Evolutionary conservation across 805 yeast species (phyloP).

Genomic region (Zygotorulaspora florentina): DNA sequence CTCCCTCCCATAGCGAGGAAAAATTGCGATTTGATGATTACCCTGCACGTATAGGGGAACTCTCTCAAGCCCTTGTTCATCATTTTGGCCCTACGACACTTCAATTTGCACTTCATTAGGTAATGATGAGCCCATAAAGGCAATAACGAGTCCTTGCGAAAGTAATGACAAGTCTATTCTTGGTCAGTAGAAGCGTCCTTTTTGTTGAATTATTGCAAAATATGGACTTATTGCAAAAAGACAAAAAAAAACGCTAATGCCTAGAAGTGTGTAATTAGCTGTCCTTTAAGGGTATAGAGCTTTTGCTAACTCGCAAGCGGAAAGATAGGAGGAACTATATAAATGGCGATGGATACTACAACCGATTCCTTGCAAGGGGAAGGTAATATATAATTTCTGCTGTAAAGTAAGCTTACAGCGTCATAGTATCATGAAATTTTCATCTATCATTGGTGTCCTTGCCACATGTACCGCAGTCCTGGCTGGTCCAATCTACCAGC

Average conservation of each 20-base stretch:
- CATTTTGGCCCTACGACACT: background rate
- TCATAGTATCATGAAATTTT: slow-evolving; percentile 7
- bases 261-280: background rate
- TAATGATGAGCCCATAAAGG: background rate
- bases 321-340: background rate
- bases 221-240: background rate
- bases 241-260: background rate
- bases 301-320: background rate
- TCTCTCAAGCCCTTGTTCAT: background rate
- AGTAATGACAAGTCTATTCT: background rate
- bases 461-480: slow-evolving; percentile 8
- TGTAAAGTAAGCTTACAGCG: background rate
- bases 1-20: background rate
- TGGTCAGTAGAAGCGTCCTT: background rate
- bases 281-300: background rate
- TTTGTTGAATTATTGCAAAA: slow-evolving; percentile 1
- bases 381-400: background rate
- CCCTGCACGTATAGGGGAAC: background rate
- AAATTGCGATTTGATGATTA: background rate
- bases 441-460: slow-evolving; percentile 7
- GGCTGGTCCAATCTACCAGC: slow-evolving; percentile 11
- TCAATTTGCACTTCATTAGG: background rate
- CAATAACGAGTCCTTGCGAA: background rate
- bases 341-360: background rate
- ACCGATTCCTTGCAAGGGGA: background rate